Percentiles rank a stretch among this genome's conserved stretches.
Evolutionary conservation across 805 yeast species (phyloP).

Genomic region (Grigorovia transvaalensis): DNA sequence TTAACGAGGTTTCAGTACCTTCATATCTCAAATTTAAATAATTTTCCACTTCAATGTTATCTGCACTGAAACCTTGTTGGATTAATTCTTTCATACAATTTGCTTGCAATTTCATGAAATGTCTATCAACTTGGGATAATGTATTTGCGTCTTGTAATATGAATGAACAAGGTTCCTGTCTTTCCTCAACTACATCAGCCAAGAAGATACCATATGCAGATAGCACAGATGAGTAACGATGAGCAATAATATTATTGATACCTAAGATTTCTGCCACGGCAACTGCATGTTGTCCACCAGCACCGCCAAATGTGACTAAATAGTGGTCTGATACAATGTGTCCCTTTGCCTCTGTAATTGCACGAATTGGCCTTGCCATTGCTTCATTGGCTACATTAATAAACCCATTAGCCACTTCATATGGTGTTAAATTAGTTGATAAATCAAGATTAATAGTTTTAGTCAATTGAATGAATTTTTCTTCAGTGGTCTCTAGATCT

Average conservation of each 20-base stretch:
- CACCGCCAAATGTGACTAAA: conserved; percentile 83
- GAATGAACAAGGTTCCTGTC: conserved; percentile 60
- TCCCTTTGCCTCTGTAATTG: conserved; percentile 78
- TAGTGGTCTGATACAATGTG: conserved; percentile 54
- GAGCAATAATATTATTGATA: conserved; percentile 58
- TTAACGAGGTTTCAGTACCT: conserved; percentile 83
- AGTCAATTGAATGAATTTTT: conserved; percentile 46
- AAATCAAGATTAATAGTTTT: conserved; percentile 41
- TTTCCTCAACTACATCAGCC: conserved; percentile 76
- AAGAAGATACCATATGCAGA: conserved; percentile 84
- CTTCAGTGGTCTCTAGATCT: conserved; percentile 42
- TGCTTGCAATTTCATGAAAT: conserved; percentile 36
- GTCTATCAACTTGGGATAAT: conserved; percentile 29
- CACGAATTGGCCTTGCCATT: conserved; percentile 85
- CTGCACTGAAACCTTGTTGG: conserved; percentile 44
- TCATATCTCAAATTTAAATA: conserved; percentile 70
- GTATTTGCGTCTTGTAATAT: conserved; percentile 26
- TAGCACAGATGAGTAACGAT: conserved; percentile 70
- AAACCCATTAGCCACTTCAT: conserved; percentile 73
- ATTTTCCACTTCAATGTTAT: conserved; percentile 44
- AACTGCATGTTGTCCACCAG: conserved; percentile 86
- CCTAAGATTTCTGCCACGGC: conserved; percentile 66
- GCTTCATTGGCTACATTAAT: conserved; percentile 75
- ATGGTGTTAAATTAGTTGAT: conserved; percentile 35
- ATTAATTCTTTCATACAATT: conserved; percentile 34